Base-by-base conservation (phyloP, 1,284 basidiomycete genomes). In the Agroathelia rolfsii region DNA sequence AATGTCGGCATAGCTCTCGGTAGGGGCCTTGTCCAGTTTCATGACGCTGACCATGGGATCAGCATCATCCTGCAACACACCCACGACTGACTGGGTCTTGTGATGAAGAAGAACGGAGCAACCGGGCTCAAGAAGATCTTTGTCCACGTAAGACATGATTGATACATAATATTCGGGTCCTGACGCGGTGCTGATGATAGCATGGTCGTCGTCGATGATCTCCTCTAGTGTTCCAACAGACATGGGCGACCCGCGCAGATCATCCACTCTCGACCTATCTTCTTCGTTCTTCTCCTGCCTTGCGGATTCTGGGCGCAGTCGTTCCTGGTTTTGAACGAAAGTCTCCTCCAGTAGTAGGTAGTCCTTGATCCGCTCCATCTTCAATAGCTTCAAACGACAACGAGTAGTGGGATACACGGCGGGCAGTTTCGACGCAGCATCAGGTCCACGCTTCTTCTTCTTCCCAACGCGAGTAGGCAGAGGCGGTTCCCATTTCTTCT, bases 141-240 rank as follows among this genome's bases (percentile, higher is more conserved):
- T 98, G 77, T 99, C 94, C 46, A 99, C 94, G 52, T 95, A 95
- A 42, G 83, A 89, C 86, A 97, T 90, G 56, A 98, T 97, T 27
- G 89, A 84, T 44, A 99, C 95, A 55, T 99, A 99, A 60, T 84
- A 93, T 56, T 98, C 95, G 19, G 94, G 93, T 2, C 95, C 94
- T 24, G 87, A 89, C 12, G 89, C 77, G 7, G 87, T 88, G 56
- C 88, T 93, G 50, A 99, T 84, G 56, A 99, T 97, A 13, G 95
- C 94, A 56, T 98, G 95, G 69, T 99, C 95, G 63, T 99, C 95
- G 66, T 98, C 95, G 52, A 99, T 95, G 48, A 99, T 97, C 62
- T 99, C 95, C 62, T 98, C 95, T 48, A 99, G 69, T 0, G 92
- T 89, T 22, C 95, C 95, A 34, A 99, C 90, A 9, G 82, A 85